phyloP scores from a whole-genome alignment of 2,329 filamentous ascomycete genomes.

The Fusarium pilosicola region DNA sequence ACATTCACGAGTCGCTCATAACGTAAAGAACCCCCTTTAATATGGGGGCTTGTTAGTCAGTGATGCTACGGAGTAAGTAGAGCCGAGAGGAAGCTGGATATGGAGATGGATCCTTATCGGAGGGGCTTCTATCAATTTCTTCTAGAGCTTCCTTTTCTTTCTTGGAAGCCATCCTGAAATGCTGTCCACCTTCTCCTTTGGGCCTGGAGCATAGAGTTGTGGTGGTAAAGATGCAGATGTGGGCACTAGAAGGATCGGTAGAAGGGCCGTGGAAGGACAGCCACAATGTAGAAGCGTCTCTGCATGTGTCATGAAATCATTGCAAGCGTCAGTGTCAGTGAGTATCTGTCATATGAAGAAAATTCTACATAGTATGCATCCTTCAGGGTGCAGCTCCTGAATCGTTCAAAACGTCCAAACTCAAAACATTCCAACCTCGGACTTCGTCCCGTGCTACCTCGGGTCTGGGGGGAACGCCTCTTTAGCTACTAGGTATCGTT shows the following conservation, averaged over 20 bases:
- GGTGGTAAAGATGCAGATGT: constrained; percentile 3
- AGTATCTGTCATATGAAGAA: background rate
- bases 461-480: constrained; percentile 10
- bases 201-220: constrained; percentile 3
- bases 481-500: background rate
- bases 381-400: constrained; percentile 6
- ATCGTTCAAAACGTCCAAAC: constrained; percentile 1
- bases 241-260: constrained; percentile 28
- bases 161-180: constrained; percentile 12
- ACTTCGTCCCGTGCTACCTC: constrained; percentile 10
- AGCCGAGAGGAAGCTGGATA: constrained; percentile 10
- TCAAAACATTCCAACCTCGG: constrained; percentile 11
- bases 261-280: constrained; percentile 28
- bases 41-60: constrained; percentile 3
- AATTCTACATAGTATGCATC: background rate
- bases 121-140: constrained; percentile 17
- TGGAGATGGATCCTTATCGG: constrained; percentile 9
- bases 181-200: constrained; percentile 33
- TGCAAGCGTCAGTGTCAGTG: constrained; percentile 1
- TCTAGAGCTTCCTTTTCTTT: constrained; percentile 34
- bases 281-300: constrained; percentile 2
- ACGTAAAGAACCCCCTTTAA: constrained; percentile 24
- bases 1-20: constrained; percentile 17
- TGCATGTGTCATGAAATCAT: constrained; percentile 24
- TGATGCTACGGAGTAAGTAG: background rate